Conservation (phyloP, 345 rosid genomes). For the Rhodamnia argentea region DNA sequence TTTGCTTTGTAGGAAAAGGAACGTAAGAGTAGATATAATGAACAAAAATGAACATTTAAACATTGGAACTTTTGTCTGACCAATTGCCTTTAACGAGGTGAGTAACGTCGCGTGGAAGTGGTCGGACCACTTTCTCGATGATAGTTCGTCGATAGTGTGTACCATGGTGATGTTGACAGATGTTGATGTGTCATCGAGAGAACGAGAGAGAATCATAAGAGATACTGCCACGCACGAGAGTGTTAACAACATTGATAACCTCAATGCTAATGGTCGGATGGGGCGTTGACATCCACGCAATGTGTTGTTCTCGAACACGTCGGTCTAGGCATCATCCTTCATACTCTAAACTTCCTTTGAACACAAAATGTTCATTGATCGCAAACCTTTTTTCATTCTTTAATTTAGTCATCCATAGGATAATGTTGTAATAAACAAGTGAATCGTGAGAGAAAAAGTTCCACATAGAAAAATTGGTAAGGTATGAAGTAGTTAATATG, state of each 20-base stretch:
- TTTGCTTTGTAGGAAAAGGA: not conserved
- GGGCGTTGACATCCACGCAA: not conserved
- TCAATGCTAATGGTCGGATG: not conserved
- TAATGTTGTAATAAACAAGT: no score
- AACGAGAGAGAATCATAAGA: no score
- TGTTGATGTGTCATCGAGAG: no score
- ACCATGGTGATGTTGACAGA: no score
- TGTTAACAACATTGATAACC: not conserved
- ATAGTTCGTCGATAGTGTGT: no score
- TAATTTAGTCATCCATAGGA: not conserved
- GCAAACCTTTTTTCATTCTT: not conserved
- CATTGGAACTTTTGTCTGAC: not conserved
- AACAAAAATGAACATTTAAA: not conserved
- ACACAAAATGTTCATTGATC: not conserved
- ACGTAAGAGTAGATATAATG: not conserved
- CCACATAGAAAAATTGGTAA: no score
- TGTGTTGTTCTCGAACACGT: not conserved
- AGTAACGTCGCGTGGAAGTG: rapidly evolving
- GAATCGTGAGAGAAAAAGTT: no score
- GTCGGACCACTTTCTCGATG: no score
- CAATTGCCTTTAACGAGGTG: not conserved
- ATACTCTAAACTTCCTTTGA: not conserved
- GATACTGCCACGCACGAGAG: no score
- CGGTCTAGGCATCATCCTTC: not conserved
- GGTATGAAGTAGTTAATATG: no score